phyloP scores from a whole-genome alignment of 306 rosid species.

The Gynostemma pentaphyllum region DNA sequence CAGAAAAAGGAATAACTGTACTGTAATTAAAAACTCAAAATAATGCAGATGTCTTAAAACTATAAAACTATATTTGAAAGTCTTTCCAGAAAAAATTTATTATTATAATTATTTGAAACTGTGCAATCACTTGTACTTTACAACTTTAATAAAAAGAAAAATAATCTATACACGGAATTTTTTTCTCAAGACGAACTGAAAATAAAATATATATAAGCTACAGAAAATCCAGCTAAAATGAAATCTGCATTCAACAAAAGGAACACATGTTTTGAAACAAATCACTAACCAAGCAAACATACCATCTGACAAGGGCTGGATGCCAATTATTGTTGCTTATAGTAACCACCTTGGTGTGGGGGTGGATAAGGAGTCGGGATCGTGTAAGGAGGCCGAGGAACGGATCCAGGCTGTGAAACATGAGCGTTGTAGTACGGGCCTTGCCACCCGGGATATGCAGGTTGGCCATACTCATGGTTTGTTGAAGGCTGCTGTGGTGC shows the following conservation, averaged over 20 bases:
- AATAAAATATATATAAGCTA: background rate
- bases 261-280: background rate
- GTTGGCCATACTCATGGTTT: slow-evolving; percentile 81
- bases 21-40: too few species aligned
- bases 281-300: background rate
- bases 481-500: slow-evolving; percentile 53
- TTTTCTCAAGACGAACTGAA: background rate
- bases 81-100: background rate
- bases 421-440: slow-evolving; percentile 74
- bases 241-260: background rate
- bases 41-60: too few species aligned
- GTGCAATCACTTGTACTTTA: background rate
- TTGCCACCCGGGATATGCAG: slow-evolving; percentile 96
- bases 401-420: slow-evolving; percentile 55
- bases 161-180: slow-evolving; percentile 5
- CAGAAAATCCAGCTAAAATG: background rate
- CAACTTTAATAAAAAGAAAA: background rate
- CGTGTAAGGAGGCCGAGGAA: slow-evolving; percentile 80
- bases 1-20: too few species aligned
- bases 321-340: slow-evolving; percentile 47
- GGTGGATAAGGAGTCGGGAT: slow-evolving; percentile 67
- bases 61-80: background rate
- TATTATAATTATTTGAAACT: background rate
- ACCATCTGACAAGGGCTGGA: background rate
- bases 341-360: slow-evolving; percentile 82